Evolutionary conservation across 371 early-diverging fungal species (phyloP), one percentile per base, ranked within the genome.

Genomic region (Mucor lusitanicus): DNA sequence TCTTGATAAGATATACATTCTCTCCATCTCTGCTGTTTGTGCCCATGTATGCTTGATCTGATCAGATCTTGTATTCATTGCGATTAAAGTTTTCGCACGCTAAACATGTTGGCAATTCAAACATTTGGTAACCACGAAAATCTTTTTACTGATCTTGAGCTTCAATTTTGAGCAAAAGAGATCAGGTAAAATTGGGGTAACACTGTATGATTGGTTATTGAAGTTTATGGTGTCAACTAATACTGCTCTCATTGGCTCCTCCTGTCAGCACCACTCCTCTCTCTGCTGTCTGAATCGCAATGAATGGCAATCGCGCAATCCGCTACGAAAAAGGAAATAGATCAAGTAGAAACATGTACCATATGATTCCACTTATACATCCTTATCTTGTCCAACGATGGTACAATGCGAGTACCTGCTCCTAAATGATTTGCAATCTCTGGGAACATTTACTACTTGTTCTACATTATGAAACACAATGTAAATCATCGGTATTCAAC

Each of bases 181-280:
- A 63, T 63, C 37, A 21, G 27, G 63, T 37, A 63, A 54, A 42
- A 60, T 40, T 27, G 25, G 19, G 15, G 33, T 33, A 50, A 23
- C 11, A 17, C 3, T 35, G 48, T 63, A 39, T 53, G 37, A 63
- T 46, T 63, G 63, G 63, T 35, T 23, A 21, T 9, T 9, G 23
- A 25, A 25, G 12, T 50, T 25, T 33, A 63, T 63, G 63, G 63
- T 53, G 54, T 63, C 63, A 63, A 35, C 63, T 30, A 63, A 15
- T 6, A 27, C 25, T 33, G n/a, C 15, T 63, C 25, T 63, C 15
- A 63, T 63, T 63, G 63, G 63, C 8, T 23, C 46, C 32, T 33
- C 46, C 21, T 33, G 48, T 30, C 23, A 61, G 28, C 15, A 46
- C 1, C 32, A n/a, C 37, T 37, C 37, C 55, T 5, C 27, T 30